These are phyloP conservation scores for Phytopythium ostracodes DNA, from an alignment of 352 stramenopile species.

Conservation along the genomic window DNA sequence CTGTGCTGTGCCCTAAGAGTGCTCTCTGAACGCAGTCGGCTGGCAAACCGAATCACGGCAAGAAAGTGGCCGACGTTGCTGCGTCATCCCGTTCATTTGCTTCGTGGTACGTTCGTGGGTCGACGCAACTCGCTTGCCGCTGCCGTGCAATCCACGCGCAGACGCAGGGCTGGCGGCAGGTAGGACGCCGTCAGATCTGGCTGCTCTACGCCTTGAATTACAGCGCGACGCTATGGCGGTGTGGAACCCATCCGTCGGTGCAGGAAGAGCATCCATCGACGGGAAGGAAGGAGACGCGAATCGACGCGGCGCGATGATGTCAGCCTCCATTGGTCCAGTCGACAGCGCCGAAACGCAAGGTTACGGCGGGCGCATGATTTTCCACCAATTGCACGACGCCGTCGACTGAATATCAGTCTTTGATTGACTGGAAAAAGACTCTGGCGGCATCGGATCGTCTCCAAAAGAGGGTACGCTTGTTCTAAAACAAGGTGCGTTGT, in stretches of 20 bases:
- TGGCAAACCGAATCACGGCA: too few species aligned
- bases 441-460: background rate
- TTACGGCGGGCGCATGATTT: background rate
- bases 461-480: background rate
- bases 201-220: background rate
- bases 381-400: background rate
- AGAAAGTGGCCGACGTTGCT: background rate
- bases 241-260: background rate
- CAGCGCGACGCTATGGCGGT: background rate
- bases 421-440: background rate
- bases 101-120: too few species aligned
- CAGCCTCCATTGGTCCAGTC: background rate
- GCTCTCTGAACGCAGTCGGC: too few species aligned
- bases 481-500: background rate
- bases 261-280: too few species aligned
- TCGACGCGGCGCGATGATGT: background rate
- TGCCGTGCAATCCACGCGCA: background rate
- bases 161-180: background rate
- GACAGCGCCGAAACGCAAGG: background rate
- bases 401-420: background rate
- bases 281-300: background rate
- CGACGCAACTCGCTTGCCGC: background rate
- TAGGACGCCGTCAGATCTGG: background rate
- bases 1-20: too few species aligned
- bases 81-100: background rate